Evolutionary conservation across 1,284 basidiomycete species (phyloP).

Genomic region (Wallemia hederae): DNA sequence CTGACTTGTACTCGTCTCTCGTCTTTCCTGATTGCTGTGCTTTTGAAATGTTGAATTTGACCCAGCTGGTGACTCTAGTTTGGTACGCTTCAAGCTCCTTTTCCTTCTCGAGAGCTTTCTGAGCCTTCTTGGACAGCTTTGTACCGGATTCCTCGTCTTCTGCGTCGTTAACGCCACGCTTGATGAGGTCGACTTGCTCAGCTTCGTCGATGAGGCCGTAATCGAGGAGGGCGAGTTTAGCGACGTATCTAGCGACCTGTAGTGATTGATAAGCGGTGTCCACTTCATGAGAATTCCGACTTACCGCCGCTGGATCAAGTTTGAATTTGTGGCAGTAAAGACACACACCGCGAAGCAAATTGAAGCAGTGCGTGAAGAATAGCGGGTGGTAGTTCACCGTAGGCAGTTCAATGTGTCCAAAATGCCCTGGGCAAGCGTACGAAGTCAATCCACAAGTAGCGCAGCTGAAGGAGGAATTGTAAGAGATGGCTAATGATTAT

Average conservation of each 20-base stretch:
- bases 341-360: constrained; percentile 66
- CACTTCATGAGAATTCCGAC: constrained; percentile 8
- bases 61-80: constrained; percentile 37
- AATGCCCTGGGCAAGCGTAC: constrained; percentile 93
- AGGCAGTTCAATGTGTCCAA: constrained; percentile 92
- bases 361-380: constrained; percentile 79
- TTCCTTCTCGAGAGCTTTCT: constrained; percentile 46
- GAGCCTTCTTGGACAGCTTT: constrained; percentile 8
- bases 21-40: constrained; percentile 48
- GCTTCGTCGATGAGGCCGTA: constrained; percentile 15
- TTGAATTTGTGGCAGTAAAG: constrained; percentile 90
- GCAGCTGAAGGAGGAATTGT: constrained; percentile 98
- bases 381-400: constrained; percentile 55
- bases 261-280: neutral
- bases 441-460: constrained; percentile 97
- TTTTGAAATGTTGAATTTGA: neutral
- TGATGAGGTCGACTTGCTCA: constrained; percentile 7
- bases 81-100: constrained; percentile 38
- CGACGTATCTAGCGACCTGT: constrained; percentile 45
- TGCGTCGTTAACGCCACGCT: constrained; percentile 10
- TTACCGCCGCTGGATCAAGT: constrained; percentile 92
- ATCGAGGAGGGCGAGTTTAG: neutral
- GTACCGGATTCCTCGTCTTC: constrained; percentile 9
- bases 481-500: constrained; percentile 27
- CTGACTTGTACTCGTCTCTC: constrained; percentile 85